Evolutionary conservation across 2,329 filamentous ascomycete species (phyloP).

Genomic region (Spiromastix sp.): DNA sequence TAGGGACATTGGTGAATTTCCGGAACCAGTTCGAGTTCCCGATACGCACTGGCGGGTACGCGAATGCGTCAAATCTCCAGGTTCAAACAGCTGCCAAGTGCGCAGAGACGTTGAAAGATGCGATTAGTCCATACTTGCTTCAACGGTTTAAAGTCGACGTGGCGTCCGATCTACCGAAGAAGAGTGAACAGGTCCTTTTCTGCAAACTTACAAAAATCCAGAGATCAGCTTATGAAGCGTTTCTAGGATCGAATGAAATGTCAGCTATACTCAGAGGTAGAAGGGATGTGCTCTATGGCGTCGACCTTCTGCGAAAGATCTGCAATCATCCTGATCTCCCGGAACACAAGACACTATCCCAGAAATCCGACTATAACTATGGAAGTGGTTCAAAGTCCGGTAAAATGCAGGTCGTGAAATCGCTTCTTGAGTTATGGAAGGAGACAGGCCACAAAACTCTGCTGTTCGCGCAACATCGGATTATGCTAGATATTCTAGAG

Average conservation of each 20-base stretch:
- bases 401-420: conserved; percentile 92
- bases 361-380: conserved; percentile 61
- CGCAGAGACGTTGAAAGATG: conserved; percentile 84
- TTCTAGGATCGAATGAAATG: conserved; percentile 75
- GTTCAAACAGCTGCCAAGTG: conserved; percentile 92
- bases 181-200: conserved; percentile 92
- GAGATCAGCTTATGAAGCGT: conserved; percentile 67
- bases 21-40: conserved; percentile 86
- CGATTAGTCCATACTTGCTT: conserved; percentile 84
- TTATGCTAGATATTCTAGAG: conserved; percentile 93
- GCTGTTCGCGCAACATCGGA: conserved; percentile 83
- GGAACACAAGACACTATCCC: conserved; percentile 51
- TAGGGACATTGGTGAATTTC: conserved; percentile 87
- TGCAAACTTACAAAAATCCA: conserved; percentile 81
- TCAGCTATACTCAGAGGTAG: conserved; percentile 65
- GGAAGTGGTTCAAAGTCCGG: conserved; percentile 71
- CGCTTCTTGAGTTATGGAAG: conserved; percentile 79
- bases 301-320: conserved; percentile 88
- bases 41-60: conserved; percentile 86
- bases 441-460: conserved; percentile 87
- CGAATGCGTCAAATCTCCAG: conserved; percentile 86
- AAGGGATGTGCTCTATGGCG: conserved; percentile 74
- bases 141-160: conserved; percentile 92
- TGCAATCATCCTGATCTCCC: conserved; percentile 93
- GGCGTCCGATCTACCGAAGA: conserved; percentile 84